Evolutionary conservation across 495 filamentous ascomycete species (phyloP).

Genomic region (Podospora tetraspora): DNA sequence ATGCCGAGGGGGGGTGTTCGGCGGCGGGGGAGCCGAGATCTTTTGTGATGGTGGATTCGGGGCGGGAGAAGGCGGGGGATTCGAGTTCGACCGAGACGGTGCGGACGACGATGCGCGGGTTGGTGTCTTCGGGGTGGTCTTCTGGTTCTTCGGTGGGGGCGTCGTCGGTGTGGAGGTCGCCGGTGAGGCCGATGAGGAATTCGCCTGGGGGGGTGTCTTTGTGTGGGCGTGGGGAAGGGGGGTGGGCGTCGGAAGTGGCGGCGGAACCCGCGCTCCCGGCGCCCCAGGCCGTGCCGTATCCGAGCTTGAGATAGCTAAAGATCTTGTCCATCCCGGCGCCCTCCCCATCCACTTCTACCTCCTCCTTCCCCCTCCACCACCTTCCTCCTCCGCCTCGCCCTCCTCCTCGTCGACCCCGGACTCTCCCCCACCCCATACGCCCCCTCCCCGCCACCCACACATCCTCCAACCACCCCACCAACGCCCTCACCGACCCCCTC

Average conservation of each 20-base stretch:
- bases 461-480: slow-evolving; percentile 80
- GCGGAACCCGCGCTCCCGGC: slow-evolving; percentile 41
- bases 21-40: slow-evolving; percentile 42
- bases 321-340: slow-evolving; percentile 36
- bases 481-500: slow-evolving; percentile 55
- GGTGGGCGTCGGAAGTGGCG: slow-evolving; percentile 2
- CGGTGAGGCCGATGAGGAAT: slow-evolving; percentile 67
- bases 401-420: slow-evolving; percentile 47
- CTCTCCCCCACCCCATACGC: slow-evolving; percentile 79
- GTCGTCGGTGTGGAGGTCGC: slow-evolving; percentile 49
- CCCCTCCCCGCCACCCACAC: slow-evolving; percentile 69
- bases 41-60: slow-evolving; percentile 35
- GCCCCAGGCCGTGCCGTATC: slow-evolving; percentile 53
- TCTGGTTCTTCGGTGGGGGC: slow-evolving; percentile 10
- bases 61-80: slow-evolving; percentile 26
- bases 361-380: background rate
- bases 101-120: slow-evolving; percentile 39
- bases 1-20: slow-evolving; percentile 16
- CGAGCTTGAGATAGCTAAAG: slow-evolving; percentile 49
- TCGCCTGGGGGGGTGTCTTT: slow-evolving; percentile 38
- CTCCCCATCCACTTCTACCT: slow-evolving; percentile 11
- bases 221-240: background rate
- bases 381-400: slow-evolving; percentile 7
- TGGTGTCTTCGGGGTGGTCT: slow-evolving; percentile 25
- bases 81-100: slow-evolving; percentile 50